Conservation (phyloP, 768 basidiomycete genomes). For the Galerina marginata region DNA sequence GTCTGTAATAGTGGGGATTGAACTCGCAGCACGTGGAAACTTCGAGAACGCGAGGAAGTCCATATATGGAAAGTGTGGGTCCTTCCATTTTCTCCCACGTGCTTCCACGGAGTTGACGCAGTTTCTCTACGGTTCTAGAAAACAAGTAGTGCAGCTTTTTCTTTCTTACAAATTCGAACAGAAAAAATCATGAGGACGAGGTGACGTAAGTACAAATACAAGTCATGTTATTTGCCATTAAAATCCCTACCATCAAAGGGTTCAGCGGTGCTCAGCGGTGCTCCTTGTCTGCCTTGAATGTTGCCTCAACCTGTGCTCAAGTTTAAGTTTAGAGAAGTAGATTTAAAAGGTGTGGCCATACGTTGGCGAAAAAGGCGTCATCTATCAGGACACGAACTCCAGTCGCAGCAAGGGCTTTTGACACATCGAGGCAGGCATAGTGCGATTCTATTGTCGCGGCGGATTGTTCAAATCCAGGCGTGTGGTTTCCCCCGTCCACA, state of each 20-base stretch:
- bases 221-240: background rate
- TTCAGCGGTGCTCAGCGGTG: constrained; percentile 12
- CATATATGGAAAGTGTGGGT: background rate
- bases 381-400: constrained; percentile 77
- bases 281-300: constrained; percentile 29
- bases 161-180: too few species aligned
- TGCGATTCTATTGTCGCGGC: constrained; percentile 68
- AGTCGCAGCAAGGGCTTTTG: constrained; percentile 73
- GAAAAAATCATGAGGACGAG: too few species aligned
- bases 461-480: constrained; percentile 65
- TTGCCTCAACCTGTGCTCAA: constrained; percentile 24
- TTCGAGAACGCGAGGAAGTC: background rate
- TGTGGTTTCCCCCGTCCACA: constrained; percentile 79
- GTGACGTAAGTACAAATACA: background rate
- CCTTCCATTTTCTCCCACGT: background rate
- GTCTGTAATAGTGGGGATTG: background rate
- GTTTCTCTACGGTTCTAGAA: too few species aligned
- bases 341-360: constrained; percentile 22
- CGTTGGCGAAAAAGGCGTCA: constrained; percentile 63
- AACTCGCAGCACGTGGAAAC: background rate
- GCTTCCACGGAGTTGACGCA: too few species aligned
- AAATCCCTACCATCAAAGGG: background rate
- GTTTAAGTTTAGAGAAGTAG: background rate
- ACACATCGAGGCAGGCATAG: constrained; percentile 66
- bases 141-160: too few species aligned